phyloP scores from a whole-genome alignment of 345 rosid species.

The Iberis pinnata region DNA sequence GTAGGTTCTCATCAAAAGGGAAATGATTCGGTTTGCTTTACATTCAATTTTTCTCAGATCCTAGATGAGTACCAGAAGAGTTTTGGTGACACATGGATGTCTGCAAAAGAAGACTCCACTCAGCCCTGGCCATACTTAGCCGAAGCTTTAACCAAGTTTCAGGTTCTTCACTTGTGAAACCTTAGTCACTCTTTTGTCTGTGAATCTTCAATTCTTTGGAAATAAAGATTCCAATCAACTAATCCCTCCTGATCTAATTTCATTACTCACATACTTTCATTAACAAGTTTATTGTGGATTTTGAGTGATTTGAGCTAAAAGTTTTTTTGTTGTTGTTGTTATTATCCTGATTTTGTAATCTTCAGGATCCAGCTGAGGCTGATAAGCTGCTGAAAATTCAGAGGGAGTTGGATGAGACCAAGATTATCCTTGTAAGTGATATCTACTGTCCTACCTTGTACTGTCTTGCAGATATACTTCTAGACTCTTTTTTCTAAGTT shows the following conservation, averaged over 20 bases:
- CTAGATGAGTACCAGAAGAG: constrained; percentile 86
- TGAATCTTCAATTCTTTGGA: no score
- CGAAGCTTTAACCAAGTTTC: constrained; percentile 75
- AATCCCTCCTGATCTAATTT: no score
- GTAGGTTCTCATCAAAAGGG: background rate
- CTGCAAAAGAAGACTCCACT: constrained; percentile 47
- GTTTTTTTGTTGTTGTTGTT: constrained; percentile 6
- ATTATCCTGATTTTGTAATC: constrained; percentile 6
- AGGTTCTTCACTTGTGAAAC: constrained; percentile 43
- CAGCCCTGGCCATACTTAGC: constrained; percentile 77
- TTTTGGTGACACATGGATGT: constrained; percentile 86
- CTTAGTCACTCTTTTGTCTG: background rate
- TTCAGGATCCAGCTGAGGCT: constrained; percentile 97
- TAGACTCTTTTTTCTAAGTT: no score
- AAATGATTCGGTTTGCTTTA: background rate
- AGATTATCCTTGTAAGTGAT: constrained; percentile 85
- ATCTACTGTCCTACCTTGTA: background rate
- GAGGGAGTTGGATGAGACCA: constrained; percentile 96
- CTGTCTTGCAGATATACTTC: background rate
- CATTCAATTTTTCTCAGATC: constrained; percentile 40
- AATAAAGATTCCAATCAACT: no score
- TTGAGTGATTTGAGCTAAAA: background rate
- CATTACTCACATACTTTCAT: no score
- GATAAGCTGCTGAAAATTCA: constrained; percentile 94
- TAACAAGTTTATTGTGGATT: background rate